Evolutionary conservation across 495 filamentous ascomycete genomes (phyloP).

Genomic region (Antarctomyces pellizariae): DNA sequence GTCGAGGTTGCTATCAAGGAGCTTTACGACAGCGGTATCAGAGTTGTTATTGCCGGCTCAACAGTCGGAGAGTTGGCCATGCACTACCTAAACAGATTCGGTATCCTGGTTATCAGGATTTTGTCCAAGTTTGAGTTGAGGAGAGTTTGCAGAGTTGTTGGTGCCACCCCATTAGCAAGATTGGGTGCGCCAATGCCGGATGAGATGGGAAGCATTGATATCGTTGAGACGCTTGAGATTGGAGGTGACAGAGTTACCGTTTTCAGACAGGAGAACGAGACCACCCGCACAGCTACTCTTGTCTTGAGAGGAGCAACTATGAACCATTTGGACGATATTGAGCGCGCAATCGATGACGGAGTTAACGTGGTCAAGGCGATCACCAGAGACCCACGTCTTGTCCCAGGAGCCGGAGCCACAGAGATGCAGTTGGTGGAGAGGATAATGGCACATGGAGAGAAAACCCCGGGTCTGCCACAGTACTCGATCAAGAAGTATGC

Average conservation of each 20-base stretch:
- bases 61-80: slow-evolving; percentile 86
- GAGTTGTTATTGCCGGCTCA: slow-evolving; percentile 76
- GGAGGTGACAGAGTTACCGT: slow-evolving; percentile 97
- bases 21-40: slow-evolving; percentile 74
- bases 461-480: slow-evolving; percentile 77
- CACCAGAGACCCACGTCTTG: slow-evolving; percentile 72
- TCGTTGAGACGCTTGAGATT: slow-evolving; percentile 96
- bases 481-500: slow-evolving; percentile 93
- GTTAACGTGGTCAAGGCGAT: slow-evolving; percentile 98
- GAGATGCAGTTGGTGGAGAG: slow-evolving; percentile 90
- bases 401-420: slow-evolving; percentile 86
- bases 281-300: slow-evolving; percentile 79
- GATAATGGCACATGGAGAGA: slow-evolving; percentile 69
- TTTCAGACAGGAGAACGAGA: slow-evolving; percentile 88
- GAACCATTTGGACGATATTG: slow-evolving; percentile 92
- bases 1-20: slow-evolving; percentile 85
- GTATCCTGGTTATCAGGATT: slow-evolving; percentile 89
- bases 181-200: slow-evolving; percentile 98
- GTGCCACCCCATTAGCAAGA: slow-evolving; percentile 82
- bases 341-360: slow-evolving; percentile 93
- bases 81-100: slow-evolving; percentile 94
- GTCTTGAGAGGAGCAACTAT: slow-evolving; percentile 91
- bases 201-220: slow-evolving; percentile 87
- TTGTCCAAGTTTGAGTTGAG: slow-evolving; percentile 95
- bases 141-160: slow-evolving; percentile 83